Base-by-base conservation (phyloP, 805 yeast genomes). In the Cephaloascus fragrans region DNA sequence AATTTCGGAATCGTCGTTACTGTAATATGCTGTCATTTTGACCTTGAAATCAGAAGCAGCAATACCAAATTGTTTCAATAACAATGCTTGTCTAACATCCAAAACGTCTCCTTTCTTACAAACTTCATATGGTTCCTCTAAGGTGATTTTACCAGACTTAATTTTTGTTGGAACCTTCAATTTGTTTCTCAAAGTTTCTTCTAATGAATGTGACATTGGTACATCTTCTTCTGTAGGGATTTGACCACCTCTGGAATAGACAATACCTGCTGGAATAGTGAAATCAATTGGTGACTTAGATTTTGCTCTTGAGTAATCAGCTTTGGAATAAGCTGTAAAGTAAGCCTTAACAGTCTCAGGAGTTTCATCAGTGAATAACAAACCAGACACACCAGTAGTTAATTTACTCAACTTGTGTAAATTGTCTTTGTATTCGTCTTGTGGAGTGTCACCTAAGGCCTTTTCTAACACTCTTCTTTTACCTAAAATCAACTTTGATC, bases 231-330 rank as follows among this genome's bases (percentile, higher is more conserved):
- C 97, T 18, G 58, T 63, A 23, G 96, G 72, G 38, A 89, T 67
- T 62, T 86, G 94, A 18, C 98, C 98, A 52, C 96, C 99, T 57
- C 96, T 81, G 17, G 97, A 85, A 60, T 87, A 89, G 6, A 93
- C 81, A 39, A 87, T 73, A 36, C 99, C 99, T 43, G 71, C 87
- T 20, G 98, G 97, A 41, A 93, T 72, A 4, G 77, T 73, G 62
- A 93, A 89, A 37, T 83, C 77, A 43, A 90, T 67, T 40, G 97
- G 94, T 10, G 96, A 73, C 49, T 61, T 77, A 31, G 87, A 72
- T 46, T 95, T 95, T 23, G 97, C 89, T 61, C 98, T 78, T 26
- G 95, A 85, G 58, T 72, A 93, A 56, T 93, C 98, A 6, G 76
- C 71, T 64, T 77, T 85, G 33, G 76, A 64, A 59, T 83, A 93